Base-by-base conservation (phyloP, 768 basidiomycete genomes). In the Dacryopinax spathularia region DNA sequence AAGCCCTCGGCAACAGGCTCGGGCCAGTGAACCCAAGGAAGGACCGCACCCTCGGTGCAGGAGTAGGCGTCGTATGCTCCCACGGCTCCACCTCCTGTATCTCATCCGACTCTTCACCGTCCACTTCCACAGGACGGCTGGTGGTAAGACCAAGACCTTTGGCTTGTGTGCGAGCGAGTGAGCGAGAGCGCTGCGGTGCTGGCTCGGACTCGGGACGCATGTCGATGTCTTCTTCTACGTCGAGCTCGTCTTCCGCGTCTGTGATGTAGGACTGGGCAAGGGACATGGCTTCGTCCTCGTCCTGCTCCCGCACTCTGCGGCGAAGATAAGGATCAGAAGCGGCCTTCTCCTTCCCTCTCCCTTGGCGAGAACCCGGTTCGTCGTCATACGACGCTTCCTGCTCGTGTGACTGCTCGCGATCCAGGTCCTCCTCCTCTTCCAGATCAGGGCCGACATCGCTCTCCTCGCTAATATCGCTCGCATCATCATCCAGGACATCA, bases 401-500 rank as follows among this genome's bases (percentile, higher is more conserved):
- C 48, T 56, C 48, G 25, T n/a, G n/a, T n/a, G n/a, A n/a, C n/a
- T n/a, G n/a, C 27, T 64, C 64, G 36, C 64, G 60, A 33, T 64
- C 62, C 15, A 33, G 33, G 35, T 37, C 65, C 9, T 65, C 65
- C 2, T 63, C 65, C 3, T 56, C 48, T 20, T 56, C 5, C 25
- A 6, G n/a, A n/a, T n/a, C n/a, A n/a, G n/a, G n/a, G n/a, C n/a
- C 48, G 34, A 44, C 29, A 33, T 60, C 65, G 33, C 44, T 86
- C 37, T 81, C 81, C 13, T 85, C 80, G 0, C 88, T 88, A 48
- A 87, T 76, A 88, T 89, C 90, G 61, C 84, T 87, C 20, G 61
- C 64, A n/a, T 87, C 86, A 64, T 86, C 87, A 12, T 75, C 68
- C 0, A 56, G 39, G 10, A 34, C 62, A 20, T 65, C 65, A 37